Base-by-base conservation (phyloP, 108 stramenopile species). In the Cyclotella baltica region DNA sequence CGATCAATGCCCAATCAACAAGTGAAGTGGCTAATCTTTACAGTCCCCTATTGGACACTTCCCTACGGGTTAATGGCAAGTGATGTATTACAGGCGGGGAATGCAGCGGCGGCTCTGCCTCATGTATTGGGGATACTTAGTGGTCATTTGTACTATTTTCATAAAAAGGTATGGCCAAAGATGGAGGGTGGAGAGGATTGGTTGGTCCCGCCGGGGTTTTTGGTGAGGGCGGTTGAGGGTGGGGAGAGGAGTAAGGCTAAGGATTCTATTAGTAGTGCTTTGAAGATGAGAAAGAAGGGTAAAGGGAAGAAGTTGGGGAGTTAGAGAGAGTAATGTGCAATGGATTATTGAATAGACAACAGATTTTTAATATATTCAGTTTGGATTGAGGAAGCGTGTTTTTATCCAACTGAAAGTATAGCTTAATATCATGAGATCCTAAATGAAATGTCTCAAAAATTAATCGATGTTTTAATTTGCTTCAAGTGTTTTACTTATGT, bases 11-110 rank as follows among this genome's bases (percentile, higher is more conserved):
- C 96, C 27, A 78, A 87, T 62, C 87, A 93, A 74, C 85, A 92
- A 61, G 93, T 93, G 23, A 92, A 88, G 70, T 96, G 96, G 96
- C 50, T 95, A 8, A 84, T 96, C 52, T 93, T 96, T 62, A 92
- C 78, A 0, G 90, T 96, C 11, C 96, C 93, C 5, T 93, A 93
- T 75, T 96, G 91, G 91, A 83, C 88, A 16, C 77, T 96, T n/a
- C 92, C 96, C 69, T 93, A 92, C 74, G 92, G 89, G 22, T 79
- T 92, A 22, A 92, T 94, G 91, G 84, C 83, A 22, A 86, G 78
- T 38, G 96, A 96, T 72, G 87, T 89, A n/a, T 85, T 96, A 48
- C 93, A 96, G 57, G 85, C 91, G 28, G 85, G 88, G 36, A 89
- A 78, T 79, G 72, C 83, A 1, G 80, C 81, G 28, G 90, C 92